phyloP scores from a whole-genome alignment of 805 yeast genomes.

The Millerozyma acaciae region DNA sequence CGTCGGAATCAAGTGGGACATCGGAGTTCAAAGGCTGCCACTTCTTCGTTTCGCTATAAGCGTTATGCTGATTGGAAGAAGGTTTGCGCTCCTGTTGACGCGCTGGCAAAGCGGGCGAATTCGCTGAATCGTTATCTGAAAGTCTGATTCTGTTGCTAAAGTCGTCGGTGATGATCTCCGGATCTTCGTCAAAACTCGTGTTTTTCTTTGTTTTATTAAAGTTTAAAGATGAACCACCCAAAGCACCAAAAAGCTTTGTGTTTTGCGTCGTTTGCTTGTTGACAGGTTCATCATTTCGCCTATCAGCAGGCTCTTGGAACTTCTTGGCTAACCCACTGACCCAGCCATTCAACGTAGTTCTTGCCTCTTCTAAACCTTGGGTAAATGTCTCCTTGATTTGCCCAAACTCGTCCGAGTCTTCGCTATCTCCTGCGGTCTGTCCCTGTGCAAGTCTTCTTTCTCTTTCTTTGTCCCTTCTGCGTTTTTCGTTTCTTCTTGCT shows the following conservation, averaged over 20 bases:
- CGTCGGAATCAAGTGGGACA: conserved; percentile 39
- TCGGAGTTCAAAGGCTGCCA: conserved; percentile 39
- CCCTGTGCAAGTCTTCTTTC: conserved; percentile 9
- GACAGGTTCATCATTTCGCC: conserved; percentile 7
- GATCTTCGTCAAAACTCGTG: conserved; percentile 49
- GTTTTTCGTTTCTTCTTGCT: conserved; percentile 8
- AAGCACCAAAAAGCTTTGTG: conserved; percentile 42
- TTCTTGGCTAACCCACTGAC: conserved; percentile 62
- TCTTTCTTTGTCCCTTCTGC: conserved; percentile 9
- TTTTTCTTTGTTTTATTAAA: conserved; percentile 17
- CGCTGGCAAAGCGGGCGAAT: conserved; percentile 17
- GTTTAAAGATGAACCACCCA: conserved; percentile 40
- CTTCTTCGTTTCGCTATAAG: conserved; percentile 13
- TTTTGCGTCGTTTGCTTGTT: conserved; percentile 11
- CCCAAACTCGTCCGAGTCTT: conserved; percentile 49
- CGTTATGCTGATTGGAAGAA: conserved; percentile 1
- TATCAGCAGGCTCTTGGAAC: conserved; percentile 25
- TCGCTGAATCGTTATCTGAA: conserved; percentile 29
- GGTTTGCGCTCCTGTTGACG: background rate
- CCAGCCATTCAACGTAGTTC: conserved; percentile 74
- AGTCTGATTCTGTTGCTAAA: conserved; percentile 47
- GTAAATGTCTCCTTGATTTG: conserved; percentile 64
- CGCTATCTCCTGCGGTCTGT: conserved; percentile 15
- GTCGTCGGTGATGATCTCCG: conserved; percentile 47
- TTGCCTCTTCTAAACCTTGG: conserved; percentile 79